phyloP scores from a whole-genome alignment of 371 early-diverging fungal genomes.

The Lichtheimia ramosa region DNA sequence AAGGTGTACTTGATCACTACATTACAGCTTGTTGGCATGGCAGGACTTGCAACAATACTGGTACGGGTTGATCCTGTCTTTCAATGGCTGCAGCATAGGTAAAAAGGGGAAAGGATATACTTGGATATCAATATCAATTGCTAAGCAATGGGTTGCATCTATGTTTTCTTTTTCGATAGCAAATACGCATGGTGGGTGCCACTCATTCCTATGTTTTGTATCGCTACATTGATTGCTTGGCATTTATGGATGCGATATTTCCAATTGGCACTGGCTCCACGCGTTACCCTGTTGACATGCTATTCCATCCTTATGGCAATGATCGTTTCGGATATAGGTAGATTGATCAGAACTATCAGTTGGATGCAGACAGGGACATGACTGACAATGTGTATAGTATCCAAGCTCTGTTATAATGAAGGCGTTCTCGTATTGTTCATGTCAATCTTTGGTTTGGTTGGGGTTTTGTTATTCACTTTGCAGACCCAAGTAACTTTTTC shows the following conservation, averaged over 20 bases:
- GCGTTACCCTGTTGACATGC: conserved; percentile 18
- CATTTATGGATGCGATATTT: conserved; percentile 44
- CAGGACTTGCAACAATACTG: conserved; percentile 8
- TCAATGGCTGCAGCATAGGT: conserved; percentile 33
- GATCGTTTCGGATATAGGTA: conserved; percentile 34
- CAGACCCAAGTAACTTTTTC: conserved; percentile 28
- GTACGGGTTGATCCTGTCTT: conserved; percentile 18
- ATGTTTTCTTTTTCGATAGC: conserved; percentile 9
- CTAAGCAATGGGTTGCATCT: background rate
- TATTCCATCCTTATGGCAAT: conserved; percentile 28
- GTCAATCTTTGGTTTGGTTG: conserved; percentile 23
- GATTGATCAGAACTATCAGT: background rate
- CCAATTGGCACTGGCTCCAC: conserved; percentile 23
- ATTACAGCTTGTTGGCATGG: conserved; percentile 12
- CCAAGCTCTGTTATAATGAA: conserved; percentile 23
- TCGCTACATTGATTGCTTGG: conserved; percentile 26
- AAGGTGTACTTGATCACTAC: conserved; percentile 17
- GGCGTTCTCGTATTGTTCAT: conserved; percentile 32
- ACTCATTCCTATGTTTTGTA: conserved; percentile 24
- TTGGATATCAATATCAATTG: background rate
- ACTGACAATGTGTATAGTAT: conserved; percentile 19
- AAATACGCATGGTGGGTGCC: conserved; percentile 39
- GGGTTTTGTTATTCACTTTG: conserved; percentile 28
- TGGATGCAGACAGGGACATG: background rate
- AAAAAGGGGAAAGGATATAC: background rate